Evolutionary conservation across 1,284 basidiomycete species (phyloP).

Genomic region (Schizopora paradoxa): DNA sequence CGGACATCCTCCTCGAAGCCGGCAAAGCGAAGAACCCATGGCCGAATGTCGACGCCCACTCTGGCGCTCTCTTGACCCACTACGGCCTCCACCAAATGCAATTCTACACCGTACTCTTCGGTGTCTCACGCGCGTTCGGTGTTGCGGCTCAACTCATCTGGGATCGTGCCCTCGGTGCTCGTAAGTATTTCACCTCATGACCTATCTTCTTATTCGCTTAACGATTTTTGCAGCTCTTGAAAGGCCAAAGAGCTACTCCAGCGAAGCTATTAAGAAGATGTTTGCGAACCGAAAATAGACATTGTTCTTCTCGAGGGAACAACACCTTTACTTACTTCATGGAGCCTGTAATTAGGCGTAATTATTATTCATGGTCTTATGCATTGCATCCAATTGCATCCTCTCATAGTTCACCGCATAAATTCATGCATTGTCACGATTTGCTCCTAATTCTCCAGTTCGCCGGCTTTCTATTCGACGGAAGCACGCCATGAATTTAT

Average conservation of each 20-base stretch:
- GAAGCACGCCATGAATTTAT: conserved; percentile 88
- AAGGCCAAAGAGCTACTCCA: conserved; percentile 84
- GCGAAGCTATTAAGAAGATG: conserved; percentile 67
- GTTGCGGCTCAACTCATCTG: conserved; percentile 88
- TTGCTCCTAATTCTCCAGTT: not conserved
- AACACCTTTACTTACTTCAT: too few relatives aligned
- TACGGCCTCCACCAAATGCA: conserved; percentile 88
- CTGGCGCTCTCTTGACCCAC: conserved; percentile 89
- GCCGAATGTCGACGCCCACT: conserved; percentile 97
- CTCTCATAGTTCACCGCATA: too few relatives aligned
- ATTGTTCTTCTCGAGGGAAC: too few relatives aligned
- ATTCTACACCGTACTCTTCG: conserved; percentile 96
- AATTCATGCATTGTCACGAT: too few relatives aligned
- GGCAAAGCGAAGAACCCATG: conserved; percentile 93
- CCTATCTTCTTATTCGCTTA: not conserved
- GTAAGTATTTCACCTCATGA: conserved; percentile 38
- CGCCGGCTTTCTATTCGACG: conserved; percentile 43
- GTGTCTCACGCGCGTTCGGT: conserved; percentile 92
- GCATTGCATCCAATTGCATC: too few relatives aligned
- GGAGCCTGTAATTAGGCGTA: too few relatives aligned
- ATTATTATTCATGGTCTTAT: too few relatives aligned
- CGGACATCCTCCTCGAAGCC: conserved; percentile 88
- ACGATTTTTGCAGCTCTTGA: conserved; percentile 56
- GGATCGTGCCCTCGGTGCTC: conserved; percentile 94
- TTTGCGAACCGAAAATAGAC: conserved; percentile 34